Evolutionary conservation across 495 filamentous ascomycete genomes (phyloP).

Genomic region (Platismatia glauca): DNA sequence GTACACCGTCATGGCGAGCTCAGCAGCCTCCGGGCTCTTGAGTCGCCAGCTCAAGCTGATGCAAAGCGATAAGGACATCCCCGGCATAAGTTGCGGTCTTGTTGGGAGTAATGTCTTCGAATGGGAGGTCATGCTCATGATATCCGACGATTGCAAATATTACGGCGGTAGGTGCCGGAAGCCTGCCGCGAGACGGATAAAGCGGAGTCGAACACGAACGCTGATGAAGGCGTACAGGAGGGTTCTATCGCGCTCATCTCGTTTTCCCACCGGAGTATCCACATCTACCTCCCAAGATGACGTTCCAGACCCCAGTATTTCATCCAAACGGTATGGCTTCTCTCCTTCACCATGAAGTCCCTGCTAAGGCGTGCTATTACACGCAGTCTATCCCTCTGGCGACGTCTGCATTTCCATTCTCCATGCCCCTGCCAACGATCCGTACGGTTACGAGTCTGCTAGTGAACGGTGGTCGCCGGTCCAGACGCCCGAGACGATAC

Average conservation of each 20-base stretch:
- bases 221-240: conserved; percentile 45
- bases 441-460: conserved; percentile 90
- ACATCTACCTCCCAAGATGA: conserved; percentile 81
- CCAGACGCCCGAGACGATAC: conserved; percentile 90
- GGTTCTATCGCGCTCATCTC: conserved; percentile 77
- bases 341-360: not conserved
- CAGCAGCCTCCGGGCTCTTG: conserved; percentile 65
- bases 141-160: conserved; percentile 88
- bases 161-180: conserved; percentile 59
- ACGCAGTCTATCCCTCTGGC: conserved; percentile 69
- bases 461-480: conserved; percentile 94
- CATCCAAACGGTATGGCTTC: conserved; percentile 71
- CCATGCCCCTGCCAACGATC: conserved; percentile 91
- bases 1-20: conserved; percentile 41
- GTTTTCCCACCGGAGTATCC: conserved; percentile 78
- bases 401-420: conserved; percentile 96
- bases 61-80: conserved; percentile 82
- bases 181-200: not conserved
- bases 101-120: conserved; percentile 88
- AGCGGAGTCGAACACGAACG: not conserved
- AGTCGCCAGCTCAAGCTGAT: conserved; percentile 84
- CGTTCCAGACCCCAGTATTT: conserved; percentile 81
- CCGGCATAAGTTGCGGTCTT: conserved; percentile 87
- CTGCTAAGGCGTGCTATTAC: not conserved
- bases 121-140: conserved; percentile 99